Evolutionary conservation across 768 basidiomycete species (phyloP).

Genomic region (Termitomyces sp.): DNA sequence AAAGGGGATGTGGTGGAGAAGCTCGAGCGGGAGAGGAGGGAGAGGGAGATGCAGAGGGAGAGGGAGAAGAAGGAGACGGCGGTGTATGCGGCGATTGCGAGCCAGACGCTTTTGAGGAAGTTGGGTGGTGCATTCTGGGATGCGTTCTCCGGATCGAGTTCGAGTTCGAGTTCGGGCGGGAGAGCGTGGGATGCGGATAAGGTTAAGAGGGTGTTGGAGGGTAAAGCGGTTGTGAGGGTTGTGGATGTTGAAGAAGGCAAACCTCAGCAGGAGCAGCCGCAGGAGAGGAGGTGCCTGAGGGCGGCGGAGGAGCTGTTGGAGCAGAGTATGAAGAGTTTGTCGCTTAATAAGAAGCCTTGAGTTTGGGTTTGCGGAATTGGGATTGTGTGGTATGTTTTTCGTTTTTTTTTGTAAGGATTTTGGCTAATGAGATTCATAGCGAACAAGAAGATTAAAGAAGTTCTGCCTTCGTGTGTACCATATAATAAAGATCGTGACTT

Average conservation of each 20-base stretch:
- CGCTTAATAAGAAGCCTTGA: slow-evolving; percentile 49
- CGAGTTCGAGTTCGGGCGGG: slow-evolving; percentile 24
- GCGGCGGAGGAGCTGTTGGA: slow-evolving; percentile 46
- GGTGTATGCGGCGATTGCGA: slow-evolving; percentile 70
- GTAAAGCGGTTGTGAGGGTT: slow-evolving; percentile 73
- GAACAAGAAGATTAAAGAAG: not conserved
- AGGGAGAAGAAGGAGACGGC: slow-evolving; percentile 43
- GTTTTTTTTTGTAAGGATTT: not conserved
- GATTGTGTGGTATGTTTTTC: not conserved
- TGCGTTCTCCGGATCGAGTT: slow-evolving; percentile 63
- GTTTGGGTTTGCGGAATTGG: too few relatives aligned
- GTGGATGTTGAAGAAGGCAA: slow-evolving; percentile 61
- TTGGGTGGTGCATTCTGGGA: slow-evolving; percentile 84
- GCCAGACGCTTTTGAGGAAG: slow-evolving; percentile 69
- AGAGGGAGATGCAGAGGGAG: slow-evolving; percentile 24
- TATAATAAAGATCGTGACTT: slow-evolving; percentile 1
- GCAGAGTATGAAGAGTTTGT: slow-evolving; percentile 69
- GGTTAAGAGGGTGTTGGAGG: slow-evolving; percentile 77
- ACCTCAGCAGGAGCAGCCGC: slow-evolving; percentile 11
- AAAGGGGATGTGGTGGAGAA: slow-evolving; percentile 27
- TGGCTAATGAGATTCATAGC: not conserved
- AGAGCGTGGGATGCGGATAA: slow-evolving; percentile 68
- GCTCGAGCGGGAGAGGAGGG: slow-evolving; percentile 18
- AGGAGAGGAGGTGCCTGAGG: slow-evolving; percentile 22
- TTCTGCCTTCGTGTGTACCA: not conserved